Evolutionary conservation across 169 alveolate species (phyloP).

Genomic region (Plasmodium yoelii): DNA sequence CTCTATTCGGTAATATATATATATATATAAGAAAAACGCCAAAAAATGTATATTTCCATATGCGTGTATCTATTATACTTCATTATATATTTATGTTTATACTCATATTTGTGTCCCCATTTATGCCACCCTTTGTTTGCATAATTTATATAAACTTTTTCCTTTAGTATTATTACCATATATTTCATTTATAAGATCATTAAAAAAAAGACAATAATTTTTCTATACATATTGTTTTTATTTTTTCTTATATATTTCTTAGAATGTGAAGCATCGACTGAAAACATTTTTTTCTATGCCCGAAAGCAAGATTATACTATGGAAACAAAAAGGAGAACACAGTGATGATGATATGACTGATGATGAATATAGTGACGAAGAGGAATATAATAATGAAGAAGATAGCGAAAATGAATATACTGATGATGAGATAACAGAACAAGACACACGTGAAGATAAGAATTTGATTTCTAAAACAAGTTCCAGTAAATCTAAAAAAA

Average conservation of each 20-base stretch:
- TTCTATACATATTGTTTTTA: too few relatives aligned
- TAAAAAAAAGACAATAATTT: too few relatives aligned
- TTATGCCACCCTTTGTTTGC: not conserved
- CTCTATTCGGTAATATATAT: not conserved
- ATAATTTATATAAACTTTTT: not conserved
- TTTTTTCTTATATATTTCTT: not conserved
- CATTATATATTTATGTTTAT: not conserved
- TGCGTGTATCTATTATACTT: not conserved
- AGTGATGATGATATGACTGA: not conserved
- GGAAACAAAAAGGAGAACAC: conserved; percentile 3
- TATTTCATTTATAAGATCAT: not conserved
- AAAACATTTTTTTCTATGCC: not conserved
- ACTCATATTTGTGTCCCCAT: not conserved
- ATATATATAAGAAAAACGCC: not conserved
- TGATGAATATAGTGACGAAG: conserved; percentile 5
- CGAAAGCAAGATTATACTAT: not conserved
- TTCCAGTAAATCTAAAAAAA: not conserved
- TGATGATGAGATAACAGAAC: too few relatives aligned
- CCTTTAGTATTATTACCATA: not conserved
- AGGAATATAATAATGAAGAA: not conserved
- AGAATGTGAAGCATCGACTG: not conserved
- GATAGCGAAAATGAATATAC: not conserved
- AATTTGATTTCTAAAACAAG: too few relatives aligned
- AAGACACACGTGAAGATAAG: too few relatives aligned
- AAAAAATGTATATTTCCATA: not conserved